Conservation (phyloP, 225 moss, liverwort and hornwort genomes). For the Sphagnum tenellum region DNA sequence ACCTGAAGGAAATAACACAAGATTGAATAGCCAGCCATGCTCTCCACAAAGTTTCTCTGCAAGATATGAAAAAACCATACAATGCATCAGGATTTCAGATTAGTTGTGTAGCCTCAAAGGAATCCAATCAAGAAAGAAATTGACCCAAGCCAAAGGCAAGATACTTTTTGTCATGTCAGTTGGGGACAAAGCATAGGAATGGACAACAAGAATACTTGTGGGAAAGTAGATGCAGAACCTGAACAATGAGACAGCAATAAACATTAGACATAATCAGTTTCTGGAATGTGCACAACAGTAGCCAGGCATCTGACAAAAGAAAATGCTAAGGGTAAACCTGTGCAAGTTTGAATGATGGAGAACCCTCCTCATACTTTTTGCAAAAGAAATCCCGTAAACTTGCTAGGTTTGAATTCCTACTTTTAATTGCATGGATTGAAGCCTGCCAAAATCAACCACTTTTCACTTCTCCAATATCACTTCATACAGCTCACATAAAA, state of each 20-base stretch:
- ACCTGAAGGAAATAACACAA: slow-evolving; percentile 98
- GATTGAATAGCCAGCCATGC: slow-evolving; percentile 99
- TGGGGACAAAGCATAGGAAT: too few species aligned
- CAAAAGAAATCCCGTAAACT: slow-evolving; percentile 95
- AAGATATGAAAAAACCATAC: neutral
- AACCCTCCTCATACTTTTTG: slow-evolving; percentile 83
- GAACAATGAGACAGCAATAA: too few species aligned
- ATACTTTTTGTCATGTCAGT: too few species aligned
- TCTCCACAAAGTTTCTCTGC: slow-evolving; percentile 99
- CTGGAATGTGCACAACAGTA: too few species aligned
- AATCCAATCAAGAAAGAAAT: too few species aligned
- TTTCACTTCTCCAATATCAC: neutral
- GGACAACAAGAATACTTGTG: too few species aligned
- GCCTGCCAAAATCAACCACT: slow-evolving; percentile 43
- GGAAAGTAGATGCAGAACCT: too few species aligned
- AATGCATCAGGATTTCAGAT: too few species aligned
- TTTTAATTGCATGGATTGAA: slow-evolving; percentile 98
- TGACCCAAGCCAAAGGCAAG: too few species aligned
- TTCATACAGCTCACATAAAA: neutral
- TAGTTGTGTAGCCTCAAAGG: too few species aligned
- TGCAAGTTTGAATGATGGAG: slow-evolving; percentile 84
- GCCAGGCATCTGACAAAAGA: too few species aligned
- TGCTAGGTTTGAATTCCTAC: slow-evolving; percentile 76
- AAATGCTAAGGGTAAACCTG: slow-evolving; percentile 40
- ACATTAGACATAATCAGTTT: too few species aligned